Evolutionary conservation across 2,329 filamentous ascomycete species (phyloP), one percentile per base, ranked within the genome.

Genomic region (Cytospora piceicola): DNA sequence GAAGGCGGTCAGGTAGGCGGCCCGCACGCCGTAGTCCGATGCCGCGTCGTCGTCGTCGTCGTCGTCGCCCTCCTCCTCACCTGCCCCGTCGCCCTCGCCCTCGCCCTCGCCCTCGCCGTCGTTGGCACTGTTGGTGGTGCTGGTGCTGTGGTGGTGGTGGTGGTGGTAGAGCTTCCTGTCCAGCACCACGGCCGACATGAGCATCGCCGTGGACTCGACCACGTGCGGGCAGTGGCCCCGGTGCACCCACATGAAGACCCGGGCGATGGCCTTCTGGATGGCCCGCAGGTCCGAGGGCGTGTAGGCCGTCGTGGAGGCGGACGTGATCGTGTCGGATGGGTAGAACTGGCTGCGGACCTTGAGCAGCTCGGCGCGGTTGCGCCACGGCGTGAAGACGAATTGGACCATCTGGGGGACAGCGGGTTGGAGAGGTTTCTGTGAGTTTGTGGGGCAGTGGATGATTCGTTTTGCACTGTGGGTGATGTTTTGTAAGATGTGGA

Each of bases 321-420:
- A 53, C 52, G 60, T 11, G 42, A 42, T 63, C 60, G 70, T 52
- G 63, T 55, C 58, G 66, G 64, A 57, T 71, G 81, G 80, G 75
- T 91, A 93, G 70, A 94, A 84, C 70, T 89, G 84, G 61, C 79
- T 75, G 67, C 90, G 85, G 62, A 93, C 85, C 58, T 80, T 76
- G 65, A 92, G 82, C 67, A 94, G 85, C 74, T 93, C 90, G 65
- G 78, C 74, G 63, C 82, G 83, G 75, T 85, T 79, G 69, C 89
- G 88, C 90, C 90, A 93, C 39, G 90, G 90, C 63, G 90, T 92
- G 72, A 90, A 87, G 68, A 89, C 82, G 77, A 91, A 92, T 73
- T 88, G 86, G 32, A 90, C 86, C 88, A 90, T 91, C 42, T 52
- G 27, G 29, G 22, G 29, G 6, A n/a, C n/a, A n/a, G n/a, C n/a